Conservation (phyloP, 768 basidiomycete species). For the Lyophyllum atratum region DNA sequence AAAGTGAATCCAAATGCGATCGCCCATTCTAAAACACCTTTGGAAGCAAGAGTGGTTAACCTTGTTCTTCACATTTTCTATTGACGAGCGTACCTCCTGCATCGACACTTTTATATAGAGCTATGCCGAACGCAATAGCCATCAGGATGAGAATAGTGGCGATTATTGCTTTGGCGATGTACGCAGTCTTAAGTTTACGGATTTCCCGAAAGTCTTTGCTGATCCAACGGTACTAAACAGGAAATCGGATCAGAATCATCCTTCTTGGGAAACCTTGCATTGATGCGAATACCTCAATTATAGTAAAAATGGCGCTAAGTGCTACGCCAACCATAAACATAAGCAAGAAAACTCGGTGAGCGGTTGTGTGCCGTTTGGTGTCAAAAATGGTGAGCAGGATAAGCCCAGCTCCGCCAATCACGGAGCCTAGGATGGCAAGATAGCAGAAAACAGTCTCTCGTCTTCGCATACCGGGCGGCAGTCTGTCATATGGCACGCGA, state of each 20-base stretch:
- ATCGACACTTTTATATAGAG: slow-evolving; percentile 44
- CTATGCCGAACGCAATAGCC: slow-evolving; percentile 63
- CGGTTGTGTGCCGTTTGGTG: slow-evolving; percentile 49
- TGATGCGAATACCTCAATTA: slow-evolving; percentile 60
- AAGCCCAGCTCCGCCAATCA: slow-evolving; percentile 66
- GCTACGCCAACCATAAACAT: slow-evolving; percentile 75
- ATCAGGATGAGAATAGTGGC: slow-evolving; percentile 57
- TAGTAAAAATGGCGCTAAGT: slow-evolving; percentile 73
- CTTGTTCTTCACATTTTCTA: neutral
- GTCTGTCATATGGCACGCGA: slow-evolving; percentile 30
- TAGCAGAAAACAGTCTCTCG: slow-evolving; percentile 55
- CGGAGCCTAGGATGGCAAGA: slow-evolving; percentile 61
- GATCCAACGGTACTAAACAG: slow-evolving; percentile 62
- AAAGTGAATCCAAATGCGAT: slow-evolving; percentile 74
- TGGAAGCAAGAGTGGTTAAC: neutral
- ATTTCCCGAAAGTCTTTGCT: slow-evolving; percentile 52
- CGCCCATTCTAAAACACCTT: slow-evolving; percentile 74
- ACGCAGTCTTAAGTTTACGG: slow-evolving; percentile 50
- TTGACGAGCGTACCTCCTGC: slow-evolving; percentile 46
- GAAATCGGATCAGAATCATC: neutral
- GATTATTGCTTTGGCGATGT: slow-evolving; percentile 63
- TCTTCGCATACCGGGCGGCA: slow-evolving; percentile 59
- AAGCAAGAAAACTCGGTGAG: slow-evolving; percentile 65
- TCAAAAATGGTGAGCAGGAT: slow-evolving; percentile 75
- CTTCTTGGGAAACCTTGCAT: neutral